Conservation (phyloP, 2,329 filamentous ascomycete species). For the Paraphoma sp. region DNA sequence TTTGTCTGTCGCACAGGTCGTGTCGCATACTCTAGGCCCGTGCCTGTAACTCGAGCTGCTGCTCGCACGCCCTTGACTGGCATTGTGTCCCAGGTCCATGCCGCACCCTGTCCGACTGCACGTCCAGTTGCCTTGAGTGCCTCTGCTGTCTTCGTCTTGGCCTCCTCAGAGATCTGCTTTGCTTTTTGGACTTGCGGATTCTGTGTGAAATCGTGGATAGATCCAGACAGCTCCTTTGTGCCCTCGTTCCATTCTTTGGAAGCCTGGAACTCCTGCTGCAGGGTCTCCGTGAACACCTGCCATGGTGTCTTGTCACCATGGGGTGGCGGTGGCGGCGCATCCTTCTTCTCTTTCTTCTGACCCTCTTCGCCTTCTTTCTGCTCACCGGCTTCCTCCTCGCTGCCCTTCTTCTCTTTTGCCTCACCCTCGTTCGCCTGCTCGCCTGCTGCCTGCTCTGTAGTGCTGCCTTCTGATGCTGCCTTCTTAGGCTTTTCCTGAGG, state of each 20-base stretch:
- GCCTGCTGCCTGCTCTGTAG: slow-evolving; percentile 41
- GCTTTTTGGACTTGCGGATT: slow-evolving; percentile 89
- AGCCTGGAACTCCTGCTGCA: slow-evolving; percentile 90
- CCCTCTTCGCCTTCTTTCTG: slow-evolving; percentile 52
- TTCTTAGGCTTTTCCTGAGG: slow-evolving; percentile 46
- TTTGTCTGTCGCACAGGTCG: slow-evolving; percentile 93
- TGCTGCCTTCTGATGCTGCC: slow-evolving; percentile 46
- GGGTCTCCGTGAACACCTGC: slow-evolving; percentile 98
- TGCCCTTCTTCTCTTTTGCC: slow-evolving; percentile 48
- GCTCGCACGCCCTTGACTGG: slow-evolving; percentile 91
- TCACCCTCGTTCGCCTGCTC: slow-evolving; percentile 52
- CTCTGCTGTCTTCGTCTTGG: slow-evolving; percentile 77
- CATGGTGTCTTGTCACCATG: slow-evolving; percentile 98
- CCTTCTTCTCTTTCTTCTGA: slow-evolving; percentile 68
- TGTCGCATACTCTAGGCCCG: slow-evolving; percentile 91
- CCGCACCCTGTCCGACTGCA: slow-evolving; percentile 86
- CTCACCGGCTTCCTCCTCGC: slow-evolving; percentile 56
- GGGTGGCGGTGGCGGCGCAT: slow-evolving; percentile 82
- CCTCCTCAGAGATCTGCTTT: slow-evolving; percentile 81
- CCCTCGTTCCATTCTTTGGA: slow-evolving; percentile 99
- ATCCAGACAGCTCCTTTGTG: slow-evolving; percentile 90
- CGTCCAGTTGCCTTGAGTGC: slow-evolving; percentile 86
- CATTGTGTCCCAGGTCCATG: slow-evolving; percentile 96
- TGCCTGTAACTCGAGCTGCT: slow-evolving; percentile 83
- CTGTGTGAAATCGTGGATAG: slow-evolving; percentile 89